phyloP scores from a whole-genome alignment of 805 yeast genomes.

The Candida maesae region DNA sequence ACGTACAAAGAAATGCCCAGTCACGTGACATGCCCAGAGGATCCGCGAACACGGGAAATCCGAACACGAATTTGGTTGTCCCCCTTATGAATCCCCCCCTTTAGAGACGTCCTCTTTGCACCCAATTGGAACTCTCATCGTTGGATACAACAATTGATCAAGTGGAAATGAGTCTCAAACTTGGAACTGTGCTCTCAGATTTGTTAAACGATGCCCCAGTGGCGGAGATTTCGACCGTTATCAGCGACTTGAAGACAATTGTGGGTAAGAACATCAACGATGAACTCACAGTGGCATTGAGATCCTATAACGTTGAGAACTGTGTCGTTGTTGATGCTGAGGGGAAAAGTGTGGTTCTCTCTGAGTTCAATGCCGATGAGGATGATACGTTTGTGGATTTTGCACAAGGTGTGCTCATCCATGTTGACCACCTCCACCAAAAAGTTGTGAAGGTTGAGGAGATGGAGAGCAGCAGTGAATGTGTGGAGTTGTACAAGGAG shows the following conservation, averaged over 20 bases:
- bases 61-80: not conserved
- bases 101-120: too few species aligned
- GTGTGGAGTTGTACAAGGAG: constrained; percentile 16
- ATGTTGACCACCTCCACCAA: constrained; percentile 51
- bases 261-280: constrained; percentile 37
- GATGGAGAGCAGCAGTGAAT: constrained; percentile 25
- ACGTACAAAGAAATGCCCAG: too few species aligned
- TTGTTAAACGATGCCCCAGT: constrained; percentile 14
- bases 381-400: constrained; percentile 54
- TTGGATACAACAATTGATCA: not conserved
- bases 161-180: constrained; percentile 4
- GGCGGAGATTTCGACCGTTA: constrained; percentile 27
- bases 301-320: constrained; percentile 38
- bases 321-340: constrained; percentile 32
- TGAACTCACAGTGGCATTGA: constrained; percentile 34
- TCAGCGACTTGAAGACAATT: constrained; percentile 41
- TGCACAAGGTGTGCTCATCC: constrained; percentile 43
- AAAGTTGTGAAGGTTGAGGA: constrained; percentile 50
- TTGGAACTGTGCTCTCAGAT: constrained; percentile 10
- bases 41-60: too few species aligned
- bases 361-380: constrained; percentile 44
- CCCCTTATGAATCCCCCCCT: too few species aligned
- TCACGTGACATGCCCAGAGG: too few species aligned
- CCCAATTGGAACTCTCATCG: too few species aligned
- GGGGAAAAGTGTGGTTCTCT: constrained; percentile 26